Evolutionary conservation across 1,284 basidiomycete species (phyloP), one percentile per base, ranked within the genome.

Genomic region (Rhodotorula sp.): DNA sequence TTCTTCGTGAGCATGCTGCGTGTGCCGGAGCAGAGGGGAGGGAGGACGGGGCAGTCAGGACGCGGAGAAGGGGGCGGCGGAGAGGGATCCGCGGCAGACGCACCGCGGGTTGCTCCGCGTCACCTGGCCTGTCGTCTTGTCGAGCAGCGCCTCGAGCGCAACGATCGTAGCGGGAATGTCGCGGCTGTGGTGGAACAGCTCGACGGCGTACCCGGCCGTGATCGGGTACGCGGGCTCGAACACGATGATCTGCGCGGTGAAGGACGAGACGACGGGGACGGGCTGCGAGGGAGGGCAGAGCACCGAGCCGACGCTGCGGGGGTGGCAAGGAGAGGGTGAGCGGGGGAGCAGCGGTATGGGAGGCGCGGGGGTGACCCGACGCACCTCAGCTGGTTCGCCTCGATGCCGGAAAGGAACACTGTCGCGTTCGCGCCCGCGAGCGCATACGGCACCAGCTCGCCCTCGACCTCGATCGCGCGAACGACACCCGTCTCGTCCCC

Each of bases 191-290:
- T 97, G 93, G 84, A 93, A 98, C 9, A 99, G 83, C 80, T 97
- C 94, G 67, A 96, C 90, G 51, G 92, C 89, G 66, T 92, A 87
- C 48, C 96, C 97, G 0, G 88, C 85, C 27, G 90, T 92, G 75
- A 99, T 91, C 0, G 97, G 97, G 54, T 92, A 87, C 71, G 91
- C 87, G 12, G 95, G 88, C 80, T 98, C 95, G 80, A 99, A 99
- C 3, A 97, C 88, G 64, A 99, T 91, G 75, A 99, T 89, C 74
- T 94, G 89, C 2, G 94, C 94, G 1, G 85, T 87, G 81, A 98
- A 96, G 10, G 84, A 83, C 2, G 87, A 88, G 2, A 88, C 90
- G 27, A 98, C 84, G 3, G 90, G 91, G 17, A 96, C 88, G 51
- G 86, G 81, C 65, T 89, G 85, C 5, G 83, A 84, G 0, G 87